A percentile compares a stretch with the other conserved stretches of the same genome.
Evolutionary conservation across 179 eudicot genomes (phyloP).

Genomic region (Silene coronaria): DNA sequence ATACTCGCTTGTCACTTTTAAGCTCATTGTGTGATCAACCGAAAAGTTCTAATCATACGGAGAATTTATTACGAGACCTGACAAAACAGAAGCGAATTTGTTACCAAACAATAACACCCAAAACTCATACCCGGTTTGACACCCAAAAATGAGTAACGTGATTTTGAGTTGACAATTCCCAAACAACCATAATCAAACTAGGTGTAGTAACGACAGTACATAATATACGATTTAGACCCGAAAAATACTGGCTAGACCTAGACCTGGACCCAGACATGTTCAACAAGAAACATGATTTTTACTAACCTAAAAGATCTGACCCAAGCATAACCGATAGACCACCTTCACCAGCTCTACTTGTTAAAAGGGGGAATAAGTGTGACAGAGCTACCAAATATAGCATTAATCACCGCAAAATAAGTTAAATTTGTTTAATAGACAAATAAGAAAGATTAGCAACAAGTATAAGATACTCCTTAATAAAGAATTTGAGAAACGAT

Average conservation of each 20-base stretch:
- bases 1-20: not conserved
- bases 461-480: conserved; percentile 5
- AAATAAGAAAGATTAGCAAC: not conserved
- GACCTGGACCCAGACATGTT: not conserved
- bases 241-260: not conserved
- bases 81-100: not conserved
- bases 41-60: not conserved
- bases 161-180: not conserved
- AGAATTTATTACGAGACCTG: not conserved
- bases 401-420: conserved; percentile 1
- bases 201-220: not conserved
- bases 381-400: conserved; percentile 6
- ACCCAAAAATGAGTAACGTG: not conserved
- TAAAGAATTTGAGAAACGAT: conserved; percentile 5
- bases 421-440: conserved; percentile 11
- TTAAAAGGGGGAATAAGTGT: not conserved
- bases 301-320: not conserved
- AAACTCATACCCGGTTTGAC: not conserved
- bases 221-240: not conserved
- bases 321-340: not conserved
- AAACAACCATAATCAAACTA: not conserved
- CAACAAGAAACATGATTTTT: not conserved
- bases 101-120: not conserved
- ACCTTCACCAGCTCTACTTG: not conserved
- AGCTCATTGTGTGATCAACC: not conserved